Conservation (phyloP, 2,329 filamentous ascomycete species). For the Periglandula ipomoeae region DNA sequence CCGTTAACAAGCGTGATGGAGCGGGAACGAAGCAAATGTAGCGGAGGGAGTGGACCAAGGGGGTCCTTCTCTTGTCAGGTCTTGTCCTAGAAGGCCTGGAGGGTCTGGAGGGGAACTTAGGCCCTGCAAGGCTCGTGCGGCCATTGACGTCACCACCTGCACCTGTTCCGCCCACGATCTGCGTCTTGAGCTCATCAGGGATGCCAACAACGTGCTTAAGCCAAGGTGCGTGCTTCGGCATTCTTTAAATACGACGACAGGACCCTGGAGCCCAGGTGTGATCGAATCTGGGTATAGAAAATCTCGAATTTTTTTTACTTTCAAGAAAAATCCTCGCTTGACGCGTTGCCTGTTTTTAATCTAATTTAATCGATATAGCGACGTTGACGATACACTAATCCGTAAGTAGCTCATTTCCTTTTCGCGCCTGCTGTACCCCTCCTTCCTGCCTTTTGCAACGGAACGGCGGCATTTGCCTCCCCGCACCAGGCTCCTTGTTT, state of each 20-base stretch:
- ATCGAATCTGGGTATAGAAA: background rate
- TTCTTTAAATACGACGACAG: background rate
- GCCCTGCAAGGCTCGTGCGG: background rate
- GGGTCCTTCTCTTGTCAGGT: background rate
- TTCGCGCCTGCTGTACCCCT: background rate
- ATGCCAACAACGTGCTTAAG: background rate
- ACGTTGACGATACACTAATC: background rate
- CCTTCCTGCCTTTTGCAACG: background rate
- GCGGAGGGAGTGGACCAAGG: no score
- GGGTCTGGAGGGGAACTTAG: background rate
- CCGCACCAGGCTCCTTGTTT: no score
- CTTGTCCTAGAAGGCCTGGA: background rate
- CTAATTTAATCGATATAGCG: background rate
- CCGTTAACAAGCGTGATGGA: background rate
- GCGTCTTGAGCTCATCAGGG: background rate
- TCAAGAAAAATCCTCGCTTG: background rate
- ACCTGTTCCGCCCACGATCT: background rate
- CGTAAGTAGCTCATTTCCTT: background rate
- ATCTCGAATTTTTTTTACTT: background rate
- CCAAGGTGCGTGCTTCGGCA: background rate
- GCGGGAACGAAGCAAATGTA: no score
- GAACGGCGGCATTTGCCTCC: background rate
- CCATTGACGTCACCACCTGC: constrained; percentile 1
- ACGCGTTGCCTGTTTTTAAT: background rate
- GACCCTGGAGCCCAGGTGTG: background rate